phyloP scores from a whole-genome alignment of 768 basidiomycete genomes.

The Podaxis sp. region DNA sequence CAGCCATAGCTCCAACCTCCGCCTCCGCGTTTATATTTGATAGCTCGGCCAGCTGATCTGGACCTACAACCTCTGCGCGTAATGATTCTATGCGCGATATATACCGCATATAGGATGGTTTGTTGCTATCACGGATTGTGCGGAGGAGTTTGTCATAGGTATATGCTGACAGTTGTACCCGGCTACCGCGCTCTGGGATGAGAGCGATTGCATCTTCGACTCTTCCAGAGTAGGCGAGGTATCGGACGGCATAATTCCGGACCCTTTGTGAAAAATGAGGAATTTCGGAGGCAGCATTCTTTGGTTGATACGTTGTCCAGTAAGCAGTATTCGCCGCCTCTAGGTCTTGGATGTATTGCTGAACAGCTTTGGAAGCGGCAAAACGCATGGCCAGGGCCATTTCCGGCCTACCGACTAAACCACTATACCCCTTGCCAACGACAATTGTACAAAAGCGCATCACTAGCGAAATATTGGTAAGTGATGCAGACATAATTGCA shows the following conservation, averaged over 20 bases:
- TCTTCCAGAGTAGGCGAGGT: conserved; percentile 37
- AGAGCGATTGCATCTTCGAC: conserved; percentile 44
- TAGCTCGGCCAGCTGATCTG: not conserved
- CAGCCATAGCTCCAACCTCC: conserved; percentile 3
- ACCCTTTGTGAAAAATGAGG: conserved; percentile 23
- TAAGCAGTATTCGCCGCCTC: conserved; percentile 25
- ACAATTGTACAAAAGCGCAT: conserved; percentile 32
- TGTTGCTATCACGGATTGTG: conserved; percentile 20
- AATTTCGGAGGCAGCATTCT: conserved; percentile 4
- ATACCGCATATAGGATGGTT: conserved; percentile 9
- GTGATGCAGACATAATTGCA: conserved; percentile 24
- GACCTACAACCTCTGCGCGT: conserved; percentile 9
- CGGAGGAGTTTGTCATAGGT: conserved; percentile 37
- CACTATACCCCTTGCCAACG: conserved; percentile 38
- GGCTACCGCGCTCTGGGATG: conserved; percentile 35
- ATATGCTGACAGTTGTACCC: conserved; percentile 31
- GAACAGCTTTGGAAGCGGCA: conserved; percentile 31
- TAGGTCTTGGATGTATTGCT: conserved; percentile 40
- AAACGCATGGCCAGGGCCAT: conserved; percentile 45
- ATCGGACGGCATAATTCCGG: conserved; percentile 40
- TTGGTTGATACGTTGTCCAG: conserved; percentile 16
- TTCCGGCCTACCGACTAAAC: conserved; percentile 21
- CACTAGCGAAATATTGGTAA: conserved; percentile 28
- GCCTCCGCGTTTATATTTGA: not conserved
- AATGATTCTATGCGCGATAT: conserved; percentile 23